Evolutionary conservation across 768 basidiomycete genomes (phyloP), one percentile per base, ranked within the genome.

Genomic region (Lactarius psammicola): DNA sequence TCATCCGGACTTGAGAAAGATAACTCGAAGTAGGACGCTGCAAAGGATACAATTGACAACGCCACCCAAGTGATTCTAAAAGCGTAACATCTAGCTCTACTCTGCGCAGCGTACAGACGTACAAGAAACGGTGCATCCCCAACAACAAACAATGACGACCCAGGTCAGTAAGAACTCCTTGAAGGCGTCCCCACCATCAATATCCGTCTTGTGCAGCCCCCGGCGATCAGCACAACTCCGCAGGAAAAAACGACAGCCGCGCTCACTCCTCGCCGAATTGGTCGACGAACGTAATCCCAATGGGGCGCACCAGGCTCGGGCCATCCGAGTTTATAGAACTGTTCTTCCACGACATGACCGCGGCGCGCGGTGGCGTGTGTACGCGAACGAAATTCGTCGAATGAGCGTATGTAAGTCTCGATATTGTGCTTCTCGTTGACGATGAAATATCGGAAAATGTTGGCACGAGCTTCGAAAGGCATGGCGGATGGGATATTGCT

Each of bases 401-500:
- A 38, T 7, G 56, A 42, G 13, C 34, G 61, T 13, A 38, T 7
- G 34, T 63, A 70, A 63, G 57, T 69, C 72, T 40, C 73, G 59
- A 54, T 11, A 10, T 23, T 66, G 62, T 68, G 70, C 60, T 74
- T 78, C 71, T 95, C 92, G 70, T 85, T 88, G 51, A 79, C 75
- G 57, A 98, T 84, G 74, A 97, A 97, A 61, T 85, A 80, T 28
- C 93, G 83, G 78, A 98, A 96, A 56, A 98, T 93, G 42, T 86
- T 83, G 13, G 98, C 92, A n/a, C 96, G 87, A 1, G 86, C 85
- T 59, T 90, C 87, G 77, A 98, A 98, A 0, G 96, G 95, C 63
- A 98, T 90, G 6, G 94, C 87, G 77, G 97, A 97, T 0, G 95
- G 96, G 63, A 98, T 91, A 76, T 98, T 95, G 79, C 98, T 92